These are phyloP conservation scores for Pichia thaimueangensis DNA, from an alignment of 805 yeast genomes.

Conservation along the genomic window DNA sequence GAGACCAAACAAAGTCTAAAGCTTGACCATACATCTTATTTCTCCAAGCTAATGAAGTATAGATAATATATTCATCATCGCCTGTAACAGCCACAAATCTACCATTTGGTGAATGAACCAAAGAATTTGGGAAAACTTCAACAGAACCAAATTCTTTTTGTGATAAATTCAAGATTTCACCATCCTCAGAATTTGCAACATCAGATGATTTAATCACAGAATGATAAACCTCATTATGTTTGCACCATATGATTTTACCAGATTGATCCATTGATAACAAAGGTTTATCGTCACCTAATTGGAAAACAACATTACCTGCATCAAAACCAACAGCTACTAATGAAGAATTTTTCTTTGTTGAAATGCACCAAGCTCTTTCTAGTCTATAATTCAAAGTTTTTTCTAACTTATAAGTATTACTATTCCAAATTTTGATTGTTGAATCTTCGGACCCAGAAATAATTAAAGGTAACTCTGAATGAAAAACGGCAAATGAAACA, in stretches of 20 bases:
- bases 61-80: slow-evolving; percentile 94
- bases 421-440: slow-evolving; percentile 89
- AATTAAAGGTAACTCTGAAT: slow-evolving; percentile 92
- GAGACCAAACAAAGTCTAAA: slow-evolving; percentile 90
- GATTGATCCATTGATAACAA: slow-evolving; percentile 86
- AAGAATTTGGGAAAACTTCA: slow-evolving; percentile 83
- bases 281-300: slow-evolving; percentile 92
- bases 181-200: slow-evolving; percentile 63
- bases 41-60: slow-evolving; percentile 97
- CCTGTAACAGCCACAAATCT: slow-evolving; percentile 95
- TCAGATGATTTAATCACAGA: slow-evolving; percentile 66
- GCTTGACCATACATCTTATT: slow-evolving; percentile 90
- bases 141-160: slow-evolving; percentile 91
- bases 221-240: slow-evolving; percentile 82
- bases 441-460: slow-evolving; percentile 97
- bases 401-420: slow-evolving; percentile 89
- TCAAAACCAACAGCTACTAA: slow-evolving; percentile 90
- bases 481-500: slow-evolving; percentile 96
- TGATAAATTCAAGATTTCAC: slow-evolving; percentile 68
- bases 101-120: slow-evolving; percentile 94
- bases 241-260: slow-evolving; percentile 88
- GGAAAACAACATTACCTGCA: slow-evolving; percentile 83
- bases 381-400: slow-evolving; percentile 84
- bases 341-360: slow-evolving; percentile 67
- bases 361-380: slow-evolving; percentile 96